These are phyloP conservation scores for Penicillium hesseltinei DNA, from an alignment of 2,329 filamentous ascomycete genomes.

Conservation along the genomic window DNA sequence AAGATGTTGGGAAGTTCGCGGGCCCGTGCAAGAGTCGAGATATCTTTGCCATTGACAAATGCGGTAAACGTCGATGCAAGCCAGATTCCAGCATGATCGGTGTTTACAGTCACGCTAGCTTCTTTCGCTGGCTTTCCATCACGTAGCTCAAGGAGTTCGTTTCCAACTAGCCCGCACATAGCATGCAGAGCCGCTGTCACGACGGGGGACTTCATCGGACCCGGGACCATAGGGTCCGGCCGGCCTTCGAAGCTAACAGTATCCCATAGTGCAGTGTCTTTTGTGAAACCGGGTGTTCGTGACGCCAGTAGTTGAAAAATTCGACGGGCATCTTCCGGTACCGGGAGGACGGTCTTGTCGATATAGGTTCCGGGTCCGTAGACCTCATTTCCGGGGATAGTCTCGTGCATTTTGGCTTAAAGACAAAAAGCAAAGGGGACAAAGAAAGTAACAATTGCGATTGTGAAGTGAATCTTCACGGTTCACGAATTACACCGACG, in stretches of 20 bases:
- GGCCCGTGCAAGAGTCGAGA: constrained; percentile 29
- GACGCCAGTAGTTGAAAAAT: constrained; percentile 41
- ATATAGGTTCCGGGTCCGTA: constrained; percentile 46
- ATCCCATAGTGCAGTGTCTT: constrained; percentile 27
- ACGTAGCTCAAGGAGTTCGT: constrained; percentile 38
- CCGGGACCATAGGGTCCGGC: constrained; percentile 42
- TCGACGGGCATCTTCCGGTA: constrained; percentile 38
- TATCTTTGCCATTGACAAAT: constrained; percentile 40
- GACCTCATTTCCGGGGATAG: constrained; percentile 19
- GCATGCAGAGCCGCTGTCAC: constrained; percentile 45
- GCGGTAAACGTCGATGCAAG: constrained; percentile 43
- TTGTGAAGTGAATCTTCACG: not conserved
- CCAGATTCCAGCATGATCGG: constrained; percentile 49
- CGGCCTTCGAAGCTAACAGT: constrained; percentile 43
- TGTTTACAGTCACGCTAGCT: constrained; percentile 43
- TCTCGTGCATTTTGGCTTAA: constrained; percentile 9
- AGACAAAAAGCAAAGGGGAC: no score
- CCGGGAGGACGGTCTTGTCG: constrained; percentile 39
- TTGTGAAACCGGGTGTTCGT: constrained; percentile 43
- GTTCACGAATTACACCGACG: not conserved
- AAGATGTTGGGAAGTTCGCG: constrained; percentile 31
- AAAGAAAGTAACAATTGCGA: not conserved
- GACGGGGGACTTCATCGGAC: constrained; percentile 46
- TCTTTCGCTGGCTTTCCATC: constrained; percentile 14
- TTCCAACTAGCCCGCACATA: constrained; percentile 45